Percentiles rank a stretch among this genome's conserved stretches.
Conservation (phyloP, 2,329 filamentous ascomycete genomes). For the Diplodia sapinea region DNA sequence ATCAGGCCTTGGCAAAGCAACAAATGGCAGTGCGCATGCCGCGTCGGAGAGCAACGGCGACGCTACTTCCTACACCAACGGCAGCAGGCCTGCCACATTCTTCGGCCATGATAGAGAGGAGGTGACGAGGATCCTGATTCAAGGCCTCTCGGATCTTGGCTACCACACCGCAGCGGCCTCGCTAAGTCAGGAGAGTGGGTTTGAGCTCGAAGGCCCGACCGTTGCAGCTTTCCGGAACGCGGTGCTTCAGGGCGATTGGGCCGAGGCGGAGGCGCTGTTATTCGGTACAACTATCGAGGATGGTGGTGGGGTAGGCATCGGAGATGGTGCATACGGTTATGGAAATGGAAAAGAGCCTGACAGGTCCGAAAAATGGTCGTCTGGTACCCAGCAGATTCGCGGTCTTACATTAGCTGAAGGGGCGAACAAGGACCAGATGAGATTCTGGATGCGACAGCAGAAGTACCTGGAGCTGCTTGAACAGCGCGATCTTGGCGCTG, state of each 20-base stretch:
- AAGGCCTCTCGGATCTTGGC: slow-evolving; percentile 86
- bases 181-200: slow-evolving; percentile 82
- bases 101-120: slow-evolving; percentile 90
- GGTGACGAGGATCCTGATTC: slow-evolving; percentile 89
- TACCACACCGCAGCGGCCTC: slow-evolving; percentile 77
- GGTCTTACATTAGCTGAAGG: slow-evolving; percentile 77
- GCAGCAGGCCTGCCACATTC: slow-evolving; percentile 60
- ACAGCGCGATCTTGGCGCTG: slow-evolving; percentile 71
- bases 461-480: slow-evolving; percentile 94
- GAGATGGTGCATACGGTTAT: slow-evolving; percentile 39
- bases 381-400: slow-evolving; percentile 44
- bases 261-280: slow-evolving; percentile 81
- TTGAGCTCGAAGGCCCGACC: slow-evolving; percentile 80
- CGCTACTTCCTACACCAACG: slow-evolving; percentile 47
- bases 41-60: slow-evolving; percentile 52
- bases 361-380: slow-evolving; percentile 38
- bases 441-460: slow-evolving; percentile 87
- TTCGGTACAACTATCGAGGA: slow-evolving; percentile 60
- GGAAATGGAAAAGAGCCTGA: slow-evolving; percentile 43
- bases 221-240: slow-evolving; percentile 86
- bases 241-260: slow-evolving; percentile 81
- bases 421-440: slow-evolving; percentile 78
- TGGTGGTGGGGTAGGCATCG: slow-evolving; percentile 49
- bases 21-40: slow-evolving; percentile 50
- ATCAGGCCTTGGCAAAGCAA: slow-evolving; percentile 43